phyloP scores from a whole-genome alignment of 106 monocot species.

The Dactylorhiza incarnata region DNA sequence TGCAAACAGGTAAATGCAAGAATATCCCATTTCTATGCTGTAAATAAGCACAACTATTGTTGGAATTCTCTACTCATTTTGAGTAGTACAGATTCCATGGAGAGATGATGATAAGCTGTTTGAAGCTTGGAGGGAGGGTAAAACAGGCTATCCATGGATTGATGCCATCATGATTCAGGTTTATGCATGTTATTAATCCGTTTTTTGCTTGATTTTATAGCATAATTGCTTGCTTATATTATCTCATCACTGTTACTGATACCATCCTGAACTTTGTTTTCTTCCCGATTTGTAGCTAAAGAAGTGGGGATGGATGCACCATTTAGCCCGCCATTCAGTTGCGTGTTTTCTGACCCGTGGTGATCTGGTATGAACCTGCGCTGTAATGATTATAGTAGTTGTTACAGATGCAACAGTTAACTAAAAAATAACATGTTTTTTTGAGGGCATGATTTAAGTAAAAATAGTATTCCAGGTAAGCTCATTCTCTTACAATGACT shows the following conservation, averaged over 20 bases:
- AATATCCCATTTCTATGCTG: not conserved
- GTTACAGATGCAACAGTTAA: no score
- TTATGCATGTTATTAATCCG: not conserved
- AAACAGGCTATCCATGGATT: conserved; percentile 92
- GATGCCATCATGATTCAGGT: conserved; percentile 97
- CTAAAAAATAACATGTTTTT: no score
- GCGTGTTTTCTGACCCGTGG: conserved; percentile 93
- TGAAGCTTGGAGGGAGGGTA: conserved; percentile 77
- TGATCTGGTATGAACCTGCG: conserved; percentile 50
- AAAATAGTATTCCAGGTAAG: not conserved
- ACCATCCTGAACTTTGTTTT: not conserved
- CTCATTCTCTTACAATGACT: not conserved
- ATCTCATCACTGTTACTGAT: no score
- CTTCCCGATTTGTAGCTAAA: conserved; percentile 38
- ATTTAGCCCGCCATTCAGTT: conserved; percentile 83
- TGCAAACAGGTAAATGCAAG: conserved; percentile 89
- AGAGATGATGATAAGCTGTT: conserved; percentile 57
- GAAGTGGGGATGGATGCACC: conserved; percentile 97
- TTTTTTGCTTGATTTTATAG: not conserved
- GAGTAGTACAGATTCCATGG: conserved; percentile 66
- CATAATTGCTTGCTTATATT: not conserved
- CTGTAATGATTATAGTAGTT: not conserved
- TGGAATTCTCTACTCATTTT: not conserved
- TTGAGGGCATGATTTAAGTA: no score
- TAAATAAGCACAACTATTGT: not conserved